These are phyloP conservation scores for Diaporthe batatas DNA, from an alignment of 2,329 filamentous ascomycete species.

Conservation along the genomic window DNA sequence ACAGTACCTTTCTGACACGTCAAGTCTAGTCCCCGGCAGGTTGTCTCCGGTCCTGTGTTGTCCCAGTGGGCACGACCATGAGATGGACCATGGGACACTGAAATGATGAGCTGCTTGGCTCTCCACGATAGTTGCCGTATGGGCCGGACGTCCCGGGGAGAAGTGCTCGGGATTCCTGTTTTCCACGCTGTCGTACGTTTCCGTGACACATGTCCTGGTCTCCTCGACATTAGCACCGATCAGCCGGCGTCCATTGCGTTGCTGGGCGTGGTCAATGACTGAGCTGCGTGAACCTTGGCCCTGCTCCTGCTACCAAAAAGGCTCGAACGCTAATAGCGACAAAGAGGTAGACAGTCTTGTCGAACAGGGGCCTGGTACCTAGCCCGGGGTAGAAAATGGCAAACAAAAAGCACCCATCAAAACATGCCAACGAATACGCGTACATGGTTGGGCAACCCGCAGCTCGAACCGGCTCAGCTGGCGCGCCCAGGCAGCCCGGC, in stretches of 20 bases:
- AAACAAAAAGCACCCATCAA: background rate
- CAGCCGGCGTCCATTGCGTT: background rate
- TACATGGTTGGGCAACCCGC: background rate
- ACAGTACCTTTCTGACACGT: background rate
- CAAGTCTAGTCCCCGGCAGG: background rate
- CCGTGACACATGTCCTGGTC: background rate
- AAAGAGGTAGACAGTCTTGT: background rate
- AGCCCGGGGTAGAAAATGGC: background rate
- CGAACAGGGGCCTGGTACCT: background rate
- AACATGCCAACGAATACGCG: constrained; percentile 11
- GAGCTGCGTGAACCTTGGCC: background rate
- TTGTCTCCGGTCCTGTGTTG: background rate
- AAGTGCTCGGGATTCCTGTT: background rate
- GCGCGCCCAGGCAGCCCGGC: background rate
- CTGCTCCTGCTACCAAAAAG: no score
- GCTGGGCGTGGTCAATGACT: background rate
- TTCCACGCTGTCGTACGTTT: background rate
- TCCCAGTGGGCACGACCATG: background rate
- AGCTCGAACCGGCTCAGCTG: background rate
- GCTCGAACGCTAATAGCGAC: background rate
- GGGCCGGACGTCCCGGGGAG: background rate
- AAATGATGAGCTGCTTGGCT: constrained; percentile 4
- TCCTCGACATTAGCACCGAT: background rate
- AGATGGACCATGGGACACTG: background rate
- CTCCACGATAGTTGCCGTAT: background rate